Base-by-base conservation (phyloP, 2,329 filamentous ascomycete species). In the Ophiostoma perfectum region DNA sequence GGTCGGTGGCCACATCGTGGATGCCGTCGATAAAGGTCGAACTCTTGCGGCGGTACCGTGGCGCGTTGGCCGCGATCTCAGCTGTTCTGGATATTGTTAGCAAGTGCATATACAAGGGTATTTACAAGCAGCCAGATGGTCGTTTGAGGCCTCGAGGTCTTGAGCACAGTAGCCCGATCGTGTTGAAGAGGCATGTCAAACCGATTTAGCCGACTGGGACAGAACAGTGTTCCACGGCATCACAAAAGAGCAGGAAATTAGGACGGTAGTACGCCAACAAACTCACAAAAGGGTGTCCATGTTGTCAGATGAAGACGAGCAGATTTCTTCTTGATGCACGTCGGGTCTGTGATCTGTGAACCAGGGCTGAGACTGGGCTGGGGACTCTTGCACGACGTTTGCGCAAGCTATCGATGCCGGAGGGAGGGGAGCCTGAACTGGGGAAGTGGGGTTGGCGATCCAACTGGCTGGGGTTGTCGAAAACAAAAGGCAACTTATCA, bases 11-110 rank as follows among this genome's bases (percentile, higher is more conserved):
- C 67, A 96, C 84, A 82, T 98, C 94, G 80, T 98, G 94, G 75
- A 98, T 97, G 72, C 92, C 94, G 83, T 98, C 95, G 75, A 97
- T 93, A 78, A 96, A 97, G 49, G 93, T 97, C 73, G 93, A 97
- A 74, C 94, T 97, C 80, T 92, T 91, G 75, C 95, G 90, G 72
- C 93, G 89, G 77, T 96, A 96, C 73, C 91, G 89, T 69, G 92
- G 92, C 70, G 93, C 93, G 78, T 91, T 97, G 73, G 91, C 92
- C 78, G 93, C 92, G 74, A 97, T 90, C 77, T 97, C 92, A 75
- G 93, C 92, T 64, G 93, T 97, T 70, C 92, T 95, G 74, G 45
- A 9, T 27, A 14, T 39, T n/a, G 38, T 47, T 18, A 52, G 55
- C 11, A 62, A 41, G 58, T n/a, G 14, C 3, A 42, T 5, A 18